Evolutionary conservation across 2,329 filamentous ascomycete species (phyloP).

Genomic region (Neospermospora avenae): DNA sequence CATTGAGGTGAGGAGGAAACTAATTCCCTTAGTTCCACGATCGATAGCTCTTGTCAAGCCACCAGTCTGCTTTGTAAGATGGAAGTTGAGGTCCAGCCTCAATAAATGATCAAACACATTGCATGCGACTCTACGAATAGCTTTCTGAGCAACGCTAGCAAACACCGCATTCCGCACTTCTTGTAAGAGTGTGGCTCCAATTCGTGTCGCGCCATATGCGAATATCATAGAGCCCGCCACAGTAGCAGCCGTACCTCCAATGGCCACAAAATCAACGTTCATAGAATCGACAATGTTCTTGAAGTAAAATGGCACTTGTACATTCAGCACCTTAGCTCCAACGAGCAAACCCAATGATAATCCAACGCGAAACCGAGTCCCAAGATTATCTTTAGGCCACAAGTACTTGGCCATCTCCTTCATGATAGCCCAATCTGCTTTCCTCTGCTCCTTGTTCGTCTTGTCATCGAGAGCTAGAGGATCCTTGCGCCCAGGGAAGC

Average conservation of each 20-base stretch:
- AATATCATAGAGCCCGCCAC: constrained; percentile 91
- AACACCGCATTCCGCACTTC: constrained; percentile 96
- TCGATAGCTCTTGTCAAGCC: constrained; percentile 93
- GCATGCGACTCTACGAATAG: constrained; percentile 83
- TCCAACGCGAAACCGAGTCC: constrained; percentile 80
- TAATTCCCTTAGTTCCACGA: constrained; percentile 96
- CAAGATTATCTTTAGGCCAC: constrained; percentile 87
- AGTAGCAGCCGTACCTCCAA: constrained; percentile 85
- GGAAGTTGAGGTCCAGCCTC: constrained; percentile 86
- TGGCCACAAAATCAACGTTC: constrained; percentile 87
- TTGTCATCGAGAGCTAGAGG: constrained; percentile 63
- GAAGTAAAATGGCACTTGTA: constrained; percentile 98
- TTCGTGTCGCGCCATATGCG: constrained; percentile 84
- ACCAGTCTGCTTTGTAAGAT: constrained; percentile 90
- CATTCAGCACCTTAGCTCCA: constrained; percentile 91
- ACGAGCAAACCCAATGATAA: constrained; percentile 80
- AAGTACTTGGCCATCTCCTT: constrained; percentile 95
- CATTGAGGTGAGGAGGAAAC: constrained; percentile 95
- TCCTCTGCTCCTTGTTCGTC: constrained; percentile 82
- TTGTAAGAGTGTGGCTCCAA: constrained; percentile 86
- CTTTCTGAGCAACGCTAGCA: constrained; percentile 94
- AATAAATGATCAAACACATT: constrained; percentile 92
- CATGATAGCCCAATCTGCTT: constrained; percentile 97
- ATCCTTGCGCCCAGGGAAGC: constrained; percentile 40
- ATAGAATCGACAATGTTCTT: constrained; percentile 96